These are phyloP conservation scores for Byssothecium circinans DNA, from an alignment of 2,329 filamentous ascomycete species.

Conservation along the genomic window DNA sequence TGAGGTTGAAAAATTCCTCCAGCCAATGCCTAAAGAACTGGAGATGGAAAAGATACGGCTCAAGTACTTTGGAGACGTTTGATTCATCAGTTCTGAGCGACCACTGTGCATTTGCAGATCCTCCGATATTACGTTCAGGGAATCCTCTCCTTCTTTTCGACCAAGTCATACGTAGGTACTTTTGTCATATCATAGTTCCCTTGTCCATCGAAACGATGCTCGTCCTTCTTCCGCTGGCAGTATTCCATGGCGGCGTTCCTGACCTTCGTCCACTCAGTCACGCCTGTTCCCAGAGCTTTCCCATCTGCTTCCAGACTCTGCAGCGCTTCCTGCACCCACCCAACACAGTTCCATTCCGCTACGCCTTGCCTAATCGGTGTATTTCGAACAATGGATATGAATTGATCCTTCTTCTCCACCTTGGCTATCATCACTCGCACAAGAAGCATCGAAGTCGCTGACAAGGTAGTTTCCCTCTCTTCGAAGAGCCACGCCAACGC, in stretches of 20 bases:
- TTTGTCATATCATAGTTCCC: conserved; percentile 33
- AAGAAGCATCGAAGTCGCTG: conserved; percentile 2
- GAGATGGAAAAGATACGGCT: conserved; percentile 40
- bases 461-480: conserved; percentile 8
- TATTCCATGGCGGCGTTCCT: conserved; percentile 45
- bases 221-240: conserved; percentile 42
- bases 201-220: conserved; percentile 47
- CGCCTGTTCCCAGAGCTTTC: conserved; percentile 37
- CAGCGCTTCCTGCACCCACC: conserved; percentile 49
- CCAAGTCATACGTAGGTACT: conserved; percentile 39
- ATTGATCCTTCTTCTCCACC: conserved; percentile 4
- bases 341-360: conserved; percentile 48
- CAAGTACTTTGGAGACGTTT: conserved; percentile 6
- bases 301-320: conserved; percentile 26
- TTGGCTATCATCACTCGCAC: conserved; percentile 8
- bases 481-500: conserved; percentile 7
- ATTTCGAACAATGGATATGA: conserved; percentile 3
- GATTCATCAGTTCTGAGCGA: too few species aligned
- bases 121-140: conserved; percentile 2
- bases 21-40: conserved; percentile 40
- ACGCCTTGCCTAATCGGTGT: conserved; percentile 31
- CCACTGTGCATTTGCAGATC: neutral
- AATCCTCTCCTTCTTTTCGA: conserved; percentile 10
- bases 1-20: conserved; percentile 16
- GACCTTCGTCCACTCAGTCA: conserved; percentile 40